A percentile compares a stretch with the other conserved stretches of the same genome.
Evolutionary conservation across 768 basidiomycete species (phyloP).

Genomic region (Psilocybe cubensis): DNA sequence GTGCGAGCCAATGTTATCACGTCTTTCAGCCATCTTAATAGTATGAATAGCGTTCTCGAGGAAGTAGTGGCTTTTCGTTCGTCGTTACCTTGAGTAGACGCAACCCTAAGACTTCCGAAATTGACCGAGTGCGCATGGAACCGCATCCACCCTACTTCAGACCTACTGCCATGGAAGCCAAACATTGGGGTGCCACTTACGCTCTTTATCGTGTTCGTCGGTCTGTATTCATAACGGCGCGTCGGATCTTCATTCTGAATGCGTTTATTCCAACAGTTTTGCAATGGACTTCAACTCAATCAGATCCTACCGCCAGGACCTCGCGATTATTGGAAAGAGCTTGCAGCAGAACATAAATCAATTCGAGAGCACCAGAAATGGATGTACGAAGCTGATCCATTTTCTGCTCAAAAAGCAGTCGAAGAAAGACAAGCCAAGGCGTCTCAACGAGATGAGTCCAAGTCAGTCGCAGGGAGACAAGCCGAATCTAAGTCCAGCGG

Average conservation of each 20-base stretch:
- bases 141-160: slow-evolving; percentile 73
- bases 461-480: slow-evolving; percentile 11
- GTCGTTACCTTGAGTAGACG: slow-evolving; percentile 65
- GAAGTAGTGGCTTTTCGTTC: slow-evolving; percentile 60
- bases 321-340: slow-evolving; percentile 84
- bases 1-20: slow-evolving; percentile 40
- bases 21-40: slow-evolving; percentile 4
- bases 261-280: slow-evolving; percentile 54
- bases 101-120: slow-evolving; percentile 72
- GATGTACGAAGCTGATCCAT: slow-evolving; percentile 91
- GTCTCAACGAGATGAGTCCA: slow-evolving; percentile 44
- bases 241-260: slow-evolving; percentile 23
- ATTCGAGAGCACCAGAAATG: slow-evolving; percentile 74
- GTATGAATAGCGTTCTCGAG: slow-evolving; percentile 45
- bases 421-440: slow-evolving; percentile 66
- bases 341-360: slow-evolving; percentile 71
- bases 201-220: slow-evolving; percentile 80
- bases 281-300: slow-evolving; percentile 75
- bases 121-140: slow-evolving; percentile 70
- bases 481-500: slow-evolving; percentile 21
- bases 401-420: slow-evolving; percentile 70
- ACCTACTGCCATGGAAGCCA: slow-evolving; percentile 77
- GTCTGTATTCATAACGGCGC: slow-evolving; percentile 24
- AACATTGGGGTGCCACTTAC: slow-evolving; percentile 90
- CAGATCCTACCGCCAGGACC: slow-evolving; percentile 81